Percentiles rank a stretch among this genome's conserved stretches.
Conservation (phyloP, 106 monocot species). For the Allium cepa region DNA sequence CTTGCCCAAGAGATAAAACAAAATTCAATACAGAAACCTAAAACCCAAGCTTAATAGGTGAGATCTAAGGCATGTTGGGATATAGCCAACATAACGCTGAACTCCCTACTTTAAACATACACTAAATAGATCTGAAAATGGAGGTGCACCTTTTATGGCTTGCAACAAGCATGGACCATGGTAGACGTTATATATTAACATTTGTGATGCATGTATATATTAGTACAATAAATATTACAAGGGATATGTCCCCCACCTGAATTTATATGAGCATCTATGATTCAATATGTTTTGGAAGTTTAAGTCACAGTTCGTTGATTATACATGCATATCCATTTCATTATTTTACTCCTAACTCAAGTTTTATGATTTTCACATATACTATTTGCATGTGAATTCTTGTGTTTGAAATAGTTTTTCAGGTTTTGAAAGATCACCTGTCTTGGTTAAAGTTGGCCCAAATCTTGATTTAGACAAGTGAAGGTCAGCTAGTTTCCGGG, state of each 20-base stretch:
- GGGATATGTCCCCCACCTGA: not conserved
- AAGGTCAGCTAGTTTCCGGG: slow-evolving; percentile 20
- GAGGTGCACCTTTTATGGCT: too few species aligned
- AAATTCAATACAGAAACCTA: too few species aligned
- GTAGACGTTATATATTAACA: not conserved
- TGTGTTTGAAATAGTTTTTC: slow-evolving; percentile 10
- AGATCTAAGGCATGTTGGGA: too few species aligned
- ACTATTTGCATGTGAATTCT: not conserved
- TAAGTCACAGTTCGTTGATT: not conserved
- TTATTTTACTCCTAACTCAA: not conserved
- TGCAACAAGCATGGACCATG: too few species aligned
- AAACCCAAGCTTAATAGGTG: too few species aligned
- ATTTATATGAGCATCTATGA: not conserved
- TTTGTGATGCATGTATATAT: not conserved
- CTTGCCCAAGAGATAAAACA: too few species aligned
- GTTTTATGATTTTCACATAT: not conserved
- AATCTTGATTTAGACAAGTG: slow-evolving; percentile 33
- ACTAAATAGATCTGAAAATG: too few species aligned
- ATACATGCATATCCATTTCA: not conserved
- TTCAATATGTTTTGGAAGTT: not conserved
- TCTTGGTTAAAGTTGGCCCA: slow-evolving; percentile 27
- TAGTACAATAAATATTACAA: not conserved
- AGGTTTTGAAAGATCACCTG: slow-evolving; percentile 26
- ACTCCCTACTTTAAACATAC: too few species aligned
- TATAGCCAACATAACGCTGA: too few species aligned